A percentile compares a stretch with the other conserved stretches of the same genome.
Evolutionary conservation across 2,329 filamentous ascomycete species (phyloP).

Genomic region (Penicillium glabrum): DNA sequence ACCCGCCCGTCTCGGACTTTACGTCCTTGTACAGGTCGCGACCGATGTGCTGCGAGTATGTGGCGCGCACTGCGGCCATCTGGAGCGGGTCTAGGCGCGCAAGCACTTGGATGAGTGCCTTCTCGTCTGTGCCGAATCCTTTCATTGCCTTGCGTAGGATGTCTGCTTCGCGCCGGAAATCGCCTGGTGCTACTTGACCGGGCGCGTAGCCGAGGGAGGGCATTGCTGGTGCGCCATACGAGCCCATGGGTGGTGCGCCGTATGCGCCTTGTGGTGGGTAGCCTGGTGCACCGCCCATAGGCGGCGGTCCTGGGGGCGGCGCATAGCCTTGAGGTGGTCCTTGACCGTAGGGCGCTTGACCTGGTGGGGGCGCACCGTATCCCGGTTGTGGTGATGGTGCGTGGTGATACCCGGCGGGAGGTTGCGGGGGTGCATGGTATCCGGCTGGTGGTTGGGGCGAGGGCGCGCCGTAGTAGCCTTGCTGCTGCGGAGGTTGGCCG

Average conservation of each 20-base stretch:
- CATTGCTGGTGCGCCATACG: slow-evolving; percentile 48
- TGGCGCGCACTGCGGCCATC: slow-evolving; percentile 64
- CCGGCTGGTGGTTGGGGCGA: slow-evolving; percentile 20
- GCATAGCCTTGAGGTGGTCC: slow-evolving; percentile 6
- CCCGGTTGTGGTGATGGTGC: slow-evolving; percentile 28
- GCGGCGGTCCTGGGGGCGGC: slow-evolving; percentile 30
- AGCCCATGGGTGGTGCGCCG: slow-evolving; percentile 7
- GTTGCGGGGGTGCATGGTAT: slow-evolving; percentile 15
- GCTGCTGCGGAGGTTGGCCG: slow-evolving; percentile 35
- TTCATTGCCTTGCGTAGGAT: slow-evolving; percentile 82
- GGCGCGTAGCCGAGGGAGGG: slow-evolving; percentile 74
- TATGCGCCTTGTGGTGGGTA: slow-evolving; percentile 29
- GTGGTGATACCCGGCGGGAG: slow-evolving; percentile 15
- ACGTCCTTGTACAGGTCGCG: slow-evolving; percentile 75
- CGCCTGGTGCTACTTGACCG: slow-evolving; percentile 64
- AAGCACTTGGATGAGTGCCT: slow-evolving; percentile 68
- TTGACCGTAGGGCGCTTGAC: slow-evolving; percentile 5
- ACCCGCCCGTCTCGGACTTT: slow-evolving; percentile 71
- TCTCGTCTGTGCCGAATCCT: slow-evolving; percentile 87
- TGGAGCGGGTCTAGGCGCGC: slow-evolving; percentile 75
- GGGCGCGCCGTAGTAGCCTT: slow-evolving; percentile 39
- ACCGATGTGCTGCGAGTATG: slow-evolving; percentile 64
- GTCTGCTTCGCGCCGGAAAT: slow-evolving; percentile 68
- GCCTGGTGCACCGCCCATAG: slow-evolving; percentile 41
- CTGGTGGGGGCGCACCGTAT: slow-evolving; percentile 29